Percentiles rank a stretch among this genome's conserved stretches.
phyloP scores from a whole-genome alignment of 2,329 filamentous ascomycete genomes.

The Ophiocordyceps sinensis region DNA sequence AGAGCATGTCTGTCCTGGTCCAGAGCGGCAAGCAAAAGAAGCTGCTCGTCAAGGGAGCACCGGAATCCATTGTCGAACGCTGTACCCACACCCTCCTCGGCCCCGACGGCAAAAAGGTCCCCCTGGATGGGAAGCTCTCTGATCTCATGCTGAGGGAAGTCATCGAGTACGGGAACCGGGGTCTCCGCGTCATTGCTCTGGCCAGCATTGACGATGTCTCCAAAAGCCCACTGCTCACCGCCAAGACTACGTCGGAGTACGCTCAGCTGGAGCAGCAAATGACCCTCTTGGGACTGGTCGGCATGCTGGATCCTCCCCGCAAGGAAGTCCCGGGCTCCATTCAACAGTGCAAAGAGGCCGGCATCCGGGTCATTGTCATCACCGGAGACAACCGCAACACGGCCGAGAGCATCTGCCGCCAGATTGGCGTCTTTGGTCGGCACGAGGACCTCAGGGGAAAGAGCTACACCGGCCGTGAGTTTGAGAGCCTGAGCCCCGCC shows the following conservation, averaged over 20 bases:
- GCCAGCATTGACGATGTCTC: slow-evolving; percentile 69
- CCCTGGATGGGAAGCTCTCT: slow-evolving; percentile 53
- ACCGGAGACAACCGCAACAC: slow-evolving; percentile 97
- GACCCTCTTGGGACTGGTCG: slow-evolving; percentile 84
- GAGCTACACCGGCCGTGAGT: slow-evolving; percentile 90
- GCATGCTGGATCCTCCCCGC: slow-evolving; percentile 92
- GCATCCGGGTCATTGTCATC: slow-evolving; percentile 94
- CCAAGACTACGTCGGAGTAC: slow-evolving; percentile 76
- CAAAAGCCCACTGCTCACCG: slow-evolving; percentile 55
- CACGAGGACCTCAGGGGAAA: slow-evolving; percentile 77
- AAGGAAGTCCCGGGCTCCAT: slow-evolving; percentile 82
- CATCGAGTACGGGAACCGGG: slow-evolving; percentile 78
- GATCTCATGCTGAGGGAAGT: slow-evolving; percentile 66
- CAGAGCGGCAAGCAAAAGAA: slow-evolving; percentile 55
- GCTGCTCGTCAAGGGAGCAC: slow-evolving; percentile 90
- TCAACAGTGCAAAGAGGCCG: slow-evolving; percentile 76
- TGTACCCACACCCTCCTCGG: slow-evolving; percentile 75
- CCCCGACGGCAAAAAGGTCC: slow-evolving; percentile 60
- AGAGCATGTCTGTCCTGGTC: slow-evolving; percentile 97
- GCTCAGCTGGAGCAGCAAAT: slow-evolving; percentile 80
- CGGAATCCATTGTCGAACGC: slow-evolving; percentile 84
- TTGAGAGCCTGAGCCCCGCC: slow-evolving; percentile 65
- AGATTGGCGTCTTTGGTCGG: slow-evolving; percentile 82
- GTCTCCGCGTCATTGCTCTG: slow-evolving; percentile 87
- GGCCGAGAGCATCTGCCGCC: slow-evolving; percentile 91